A percentile compares a stretch with the other conserved stretches of the same genome.
phyloP scores from a whole-genome alignment of 2,329 filamentous ascomycete genomes.

The Xylaria multiplex region DNA sequence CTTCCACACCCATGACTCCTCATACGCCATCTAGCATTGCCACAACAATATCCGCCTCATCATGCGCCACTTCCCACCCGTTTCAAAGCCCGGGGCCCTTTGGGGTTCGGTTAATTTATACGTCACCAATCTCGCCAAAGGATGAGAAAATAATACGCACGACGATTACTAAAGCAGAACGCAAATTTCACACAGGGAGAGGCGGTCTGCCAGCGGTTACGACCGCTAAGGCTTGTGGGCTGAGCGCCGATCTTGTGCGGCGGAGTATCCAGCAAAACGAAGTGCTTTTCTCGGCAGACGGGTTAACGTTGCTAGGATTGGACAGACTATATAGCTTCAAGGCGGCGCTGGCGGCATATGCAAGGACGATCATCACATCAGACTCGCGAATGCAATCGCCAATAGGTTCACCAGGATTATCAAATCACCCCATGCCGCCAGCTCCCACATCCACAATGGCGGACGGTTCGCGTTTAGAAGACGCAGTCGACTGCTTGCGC shows the following conservation, averaged over 20 bases:
- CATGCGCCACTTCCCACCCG: constrained; percentile 28
- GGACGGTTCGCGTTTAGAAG: constrained; percentile 58
- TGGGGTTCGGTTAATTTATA: constrained; percentile 63
- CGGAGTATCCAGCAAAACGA: constrained; percentile 69
- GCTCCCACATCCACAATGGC: constrained; percentile 15
- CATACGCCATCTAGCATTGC: constrained; percentile 57
- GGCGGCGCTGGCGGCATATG: constrained; percentile 66
- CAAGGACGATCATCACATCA: constrained; percentile 50
- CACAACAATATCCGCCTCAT: constrained; percentile 48
- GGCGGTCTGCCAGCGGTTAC: constrained; percentile 55
- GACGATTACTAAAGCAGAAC: constrained; percentile 63
- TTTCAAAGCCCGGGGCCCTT: constrained; percentile 48
- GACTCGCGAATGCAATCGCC: constrained; percentile 34
- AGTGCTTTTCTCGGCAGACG: constrained; percentile 67
- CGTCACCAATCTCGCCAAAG: constrained; percentile 56
- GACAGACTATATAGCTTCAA: constrained; percentile 74
- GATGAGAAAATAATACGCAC: constrained; percentile 60
- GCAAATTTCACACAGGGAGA: constrained; percentile 54
- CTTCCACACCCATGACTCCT: constrained; percentile 60
- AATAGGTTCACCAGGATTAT: constrained; percentile 45
- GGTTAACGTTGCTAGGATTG: constrained; percentile 67
- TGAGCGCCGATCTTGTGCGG: constrained; percentile 63
- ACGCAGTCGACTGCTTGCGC: constrained; percentile 71
- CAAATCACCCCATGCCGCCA: constrained; percentile 36
- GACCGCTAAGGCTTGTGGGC: constrained; percentile 55